Evolutionary conservation across 2,329 filamentous ascomycete genomes (phyloP), one percentile per base, ranked within the genome.

Genomic region (Nectriaceae sp.): DNA sequence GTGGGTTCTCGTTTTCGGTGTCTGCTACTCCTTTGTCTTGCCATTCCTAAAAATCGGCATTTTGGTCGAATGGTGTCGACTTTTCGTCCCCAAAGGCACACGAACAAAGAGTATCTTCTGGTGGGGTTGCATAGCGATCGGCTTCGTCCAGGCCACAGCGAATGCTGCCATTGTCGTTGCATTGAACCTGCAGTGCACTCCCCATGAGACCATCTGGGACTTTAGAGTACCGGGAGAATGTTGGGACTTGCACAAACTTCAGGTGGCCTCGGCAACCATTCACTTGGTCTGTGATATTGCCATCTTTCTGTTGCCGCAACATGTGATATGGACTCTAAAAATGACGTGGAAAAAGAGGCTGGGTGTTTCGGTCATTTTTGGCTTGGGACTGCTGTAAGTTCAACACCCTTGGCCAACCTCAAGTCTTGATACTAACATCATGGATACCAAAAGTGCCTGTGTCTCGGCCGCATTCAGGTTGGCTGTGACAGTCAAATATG

Each of bases 1-100:
- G 59, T 56, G 62, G 18, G 60, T 72, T 31, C 61, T 69, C 26
- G 42, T 71, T 22, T 65, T 61, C 47, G 67, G 70, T 41, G 54
- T 58, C 52, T 66, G 56, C 47, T 74, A 74, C 50, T 67, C 63
- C 0, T 61, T 65, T 26, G 62, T 65, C 16, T 63, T 75, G 2
- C 66, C 69, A 1, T 59, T 72, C 5, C 50, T 75, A 43, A 75
- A 75, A 47, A 62, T 61, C 3, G 68, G 69, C 11, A 74, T 76
- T 40, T 60, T 76, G 11, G 39, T 72, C 8, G 71, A 76, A 46
- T 77, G 74, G 73, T 62, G 59, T n/a, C 61, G 65, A 5, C 52
- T 73, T 4, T 70, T 74, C 38, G 65, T 66, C 5, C 58, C 65
- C 1, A 44, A 37, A 24, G 56, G 57, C 18, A 50, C 42, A 2